These are phyloP conservation scores for Pilasporangium apinafurcum DNA, from an alignment of 352 stramenopile genomes.

Conservation along the genomic window DNA sequence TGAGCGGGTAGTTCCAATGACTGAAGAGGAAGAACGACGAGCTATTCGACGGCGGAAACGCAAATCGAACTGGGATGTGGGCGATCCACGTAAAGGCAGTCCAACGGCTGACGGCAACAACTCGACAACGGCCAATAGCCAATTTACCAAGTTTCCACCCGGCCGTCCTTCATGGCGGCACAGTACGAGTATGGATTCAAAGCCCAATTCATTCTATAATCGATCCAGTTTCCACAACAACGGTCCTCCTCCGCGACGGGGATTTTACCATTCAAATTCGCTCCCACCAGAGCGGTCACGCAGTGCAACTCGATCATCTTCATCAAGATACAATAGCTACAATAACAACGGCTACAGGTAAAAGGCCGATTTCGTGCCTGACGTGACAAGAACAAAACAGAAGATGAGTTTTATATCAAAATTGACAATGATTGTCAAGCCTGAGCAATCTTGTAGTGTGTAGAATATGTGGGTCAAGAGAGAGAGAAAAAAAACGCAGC, in stretches of 20 bases:
- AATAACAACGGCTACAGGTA: slow-evolving; percentile 14
- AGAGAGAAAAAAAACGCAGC: not conserved
- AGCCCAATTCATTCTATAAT: slow-evolving; percentile 25
- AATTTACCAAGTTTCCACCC: slow-evolving; percentile 48
- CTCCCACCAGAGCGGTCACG: slow-evolving; percentile 47
- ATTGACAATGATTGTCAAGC: not conserved
- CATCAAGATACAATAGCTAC: slow-evolving; percentile 21
- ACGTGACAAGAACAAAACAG: too few species aligned
- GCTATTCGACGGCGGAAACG: slow-evolving; percentile 56
- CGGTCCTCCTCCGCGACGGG: slow-evolving; percentile 11
- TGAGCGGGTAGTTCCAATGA: slow-evolving; percentile 28
- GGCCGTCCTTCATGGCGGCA: slow-evolving; percentile 51
- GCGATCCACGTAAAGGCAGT: slow-evolving; percentile 47
- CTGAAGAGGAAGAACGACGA: slow-evolving; percentile 50
- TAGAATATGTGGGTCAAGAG: not conserved
- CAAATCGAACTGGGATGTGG: slow-evolving; percentile 82
- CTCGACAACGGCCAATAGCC: slow-evolving; percentile 24
- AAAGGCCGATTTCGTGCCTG: too few species aligned
- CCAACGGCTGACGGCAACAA: slow-evolving; percentile 13
- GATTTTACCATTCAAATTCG: slow-evolving; percentile 44
- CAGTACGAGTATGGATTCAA: slow-evolving; percentile 61
- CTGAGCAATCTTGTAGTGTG: not conserved
- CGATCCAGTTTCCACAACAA: slow-evolving; percentile 36
- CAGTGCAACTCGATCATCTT: slow-evolving; percentile 30
- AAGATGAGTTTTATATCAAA: too few species aligned